A percentile compares a stretch with the other conserved stretches of the same genome.
These are phyloP conservation scores for Verticillium nubilum DNA, from an alignment of 2,329 filamentous ascomycete genomes.

Conservation along the genomic window DNA sequence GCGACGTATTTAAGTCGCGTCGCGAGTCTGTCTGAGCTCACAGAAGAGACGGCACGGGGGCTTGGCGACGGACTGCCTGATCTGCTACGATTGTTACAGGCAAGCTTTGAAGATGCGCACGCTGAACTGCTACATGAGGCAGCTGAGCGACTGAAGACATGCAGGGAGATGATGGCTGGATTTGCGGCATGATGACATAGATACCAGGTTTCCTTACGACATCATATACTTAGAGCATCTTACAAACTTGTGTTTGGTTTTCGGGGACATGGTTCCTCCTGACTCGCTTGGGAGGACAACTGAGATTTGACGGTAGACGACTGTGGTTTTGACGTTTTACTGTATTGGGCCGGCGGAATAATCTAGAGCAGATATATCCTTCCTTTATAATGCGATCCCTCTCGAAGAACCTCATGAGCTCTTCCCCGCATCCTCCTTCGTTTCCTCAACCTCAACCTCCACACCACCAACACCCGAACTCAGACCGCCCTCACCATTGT, in stretches of 20 bases:
- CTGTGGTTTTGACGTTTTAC: neutral
- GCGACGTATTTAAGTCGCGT: slow-evolving; percentile 51
- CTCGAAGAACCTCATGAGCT: neutral
- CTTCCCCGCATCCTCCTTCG: slow-evolving; percentile 18
- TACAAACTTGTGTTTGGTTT: neutral
- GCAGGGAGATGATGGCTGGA: slow-evolving; percentile 47
- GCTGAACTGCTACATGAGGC: slow-evolving; percentile 76
- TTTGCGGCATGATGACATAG: neutral
- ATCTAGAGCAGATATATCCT: neutral
- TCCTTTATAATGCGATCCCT: neutral
- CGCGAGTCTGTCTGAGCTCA: slow-evolving; percentile 65
- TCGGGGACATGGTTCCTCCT: neutral
- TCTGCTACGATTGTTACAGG: slow-evolving; percentile 36
- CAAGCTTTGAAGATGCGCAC: slow-evolving; percentile 36
- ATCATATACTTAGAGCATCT: neutral
- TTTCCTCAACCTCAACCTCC: slow-evolving; percentile 29
- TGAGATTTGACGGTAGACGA: neutral
- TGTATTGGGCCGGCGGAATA: neutral
- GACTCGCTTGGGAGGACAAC: neutral
- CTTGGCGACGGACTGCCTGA: slow-evolving; percentile 52
- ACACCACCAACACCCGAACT: slow-evolving; percentile 21
- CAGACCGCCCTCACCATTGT: slow-evolving; percentile 37
- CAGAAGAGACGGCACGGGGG: slow-evolving; percentile 59
- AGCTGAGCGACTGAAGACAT: slow-evolving; percentile 62
- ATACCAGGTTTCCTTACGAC: neutral